Evolutionary conservation across 768 basidiomycete species (phyloP), one percentile per base, ranked within the genome.

Genomic region (Steccherinum ochraceum): DNA sequence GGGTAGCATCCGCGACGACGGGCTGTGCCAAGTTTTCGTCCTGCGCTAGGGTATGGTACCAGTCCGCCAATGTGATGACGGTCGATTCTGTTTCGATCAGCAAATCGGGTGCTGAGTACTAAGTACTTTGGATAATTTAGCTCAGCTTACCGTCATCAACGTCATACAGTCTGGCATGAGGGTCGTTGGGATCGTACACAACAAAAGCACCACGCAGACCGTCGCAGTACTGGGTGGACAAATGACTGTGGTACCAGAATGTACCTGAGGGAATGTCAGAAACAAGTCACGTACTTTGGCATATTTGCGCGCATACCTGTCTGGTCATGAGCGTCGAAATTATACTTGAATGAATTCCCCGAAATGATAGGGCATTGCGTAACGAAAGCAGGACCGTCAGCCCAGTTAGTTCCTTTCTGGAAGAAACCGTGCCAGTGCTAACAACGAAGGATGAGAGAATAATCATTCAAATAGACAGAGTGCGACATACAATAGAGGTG

Each of bases 191-290:
- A 45, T 61, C 59, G 40, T 58, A 58, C 1, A 80, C 63, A 5
- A 80, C 68, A 27, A 79, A 30, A 2, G 72, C 66, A 0, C 78
- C 79, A 40, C 79, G 62, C 21, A 81, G 66, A 0, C 79, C 79
- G 49, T 81, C 79, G 48, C 80, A 81, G 49, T 79, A 80, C 55
- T 80, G 79, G 0, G 70, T 69, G 4, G 67, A 70, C 65, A 68
- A 61, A 51, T 78, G 77, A 16, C 72, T 74, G 54, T 61, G 73
- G 57, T 71, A 76, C 76, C 78, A 79, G 53, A 70, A 80, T 40
- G 70, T 73, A 45, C 64, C 58, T 56, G 26, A 7, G 11, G 4
- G 12, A 5, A 19, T 11, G 13, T 51, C 7, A 39, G 19, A 13
- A 45, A 13, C 4, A 46, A 2, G 12, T 47, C 35, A 46, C 1